Base-by-base conservation (phyloP, 106 monocot genomes). In the Dendrobium chrysotoxum region DNA sequence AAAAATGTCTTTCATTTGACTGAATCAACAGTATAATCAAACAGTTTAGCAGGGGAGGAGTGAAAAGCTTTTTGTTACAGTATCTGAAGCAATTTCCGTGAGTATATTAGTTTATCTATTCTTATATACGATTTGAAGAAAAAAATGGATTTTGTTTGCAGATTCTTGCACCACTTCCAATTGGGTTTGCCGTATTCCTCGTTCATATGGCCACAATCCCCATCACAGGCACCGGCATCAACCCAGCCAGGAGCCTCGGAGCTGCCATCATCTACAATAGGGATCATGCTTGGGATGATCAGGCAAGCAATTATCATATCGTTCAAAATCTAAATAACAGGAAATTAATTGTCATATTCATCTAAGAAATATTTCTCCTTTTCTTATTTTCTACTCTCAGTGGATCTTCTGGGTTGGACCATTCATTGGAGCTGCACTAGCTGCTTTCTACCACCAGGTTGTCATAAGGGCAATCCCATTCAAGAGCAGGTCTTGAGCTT, bases 381-480 rank as follows among this genome's bases (percentile, higher is more conserved):
- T 1, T 70, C 38, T 4, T 80, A 13, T 7, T 35, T 28, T 15
- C 0, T 44, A 5, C 45, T 16, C 44, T 16, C 84, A 84, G 84
- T 84, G 84, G 84, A 84, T 84, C 28, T 84, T 84, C 75, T 84
- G 84, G 84, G 84, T 84, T 46, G 84, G 84, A 38, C 84, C 84
- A 1, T 84, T 84, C 75, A 84, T 84, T 18, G 83, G 83, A 65
- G 83, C 83, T 46, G 79, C 79, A 6, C 83, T 84, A 2, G 83
- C 83, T 64, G 83, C 83, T 0, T 10, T 84, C 12, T 84, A 84
- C 58, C 83, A 84, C 64, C 79, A 79, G 75, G 44, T 84, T 13
- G 79, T 84, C 18, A 84, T 84, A 53, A 73, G 83, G 39, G 83
- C 83, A 1, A 75, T 84, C 53, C 83, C 83, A n/a, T 84, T 84